Evolutionary conservation across 768 basidiomycete species (phyloP), one percentile per base, ranked within the genome.

Genomic region (Tephrocybe rancida): DNA sequence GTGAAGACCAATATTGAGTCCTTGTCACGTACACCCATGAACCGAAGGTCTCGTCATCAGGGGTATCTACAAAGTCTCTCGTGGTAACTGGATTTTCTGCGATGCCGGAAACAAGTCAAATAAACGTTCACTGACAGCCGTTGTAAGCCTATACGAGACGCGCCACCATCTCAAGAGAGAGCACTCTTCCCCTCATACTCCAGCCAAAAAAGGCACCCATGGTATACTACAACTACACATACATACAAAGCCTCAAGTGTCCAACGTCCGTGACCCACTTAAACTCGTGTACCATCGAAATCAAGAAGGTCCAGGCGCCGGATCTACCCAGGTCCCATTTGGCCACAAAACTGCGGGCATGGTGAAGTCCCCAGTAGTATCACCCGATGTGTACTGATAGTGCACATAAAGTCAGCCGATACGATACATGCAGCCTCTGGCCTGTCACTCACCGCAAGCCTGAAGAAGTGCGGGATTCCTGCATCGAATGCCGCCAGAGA

Each of bases 321-420:
- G 85, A 64, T 91, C 79, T 38, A 84, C 76, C 90, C 90, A 94
- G 14, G 90, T 91, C 46, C 88, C 88, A 65, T 94, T 93, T 2
- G 86, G 82, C 76, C 83, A 87, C 47, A 90, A 70, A 3, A 80
- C 85, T 6, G 88, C 90, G 5, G 91, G 77, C 75, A 81, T 88
- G 0, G 92, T 92, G 61, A 88, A 95, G 68, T 93, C 91, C 14
- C 90, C 91, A 10, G 80, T 65, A 16, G 60, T 62, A 16, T 75
- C 77, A 1, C 67, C 61, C 14, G 64, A 78, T 16, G 74, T 78
- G 50, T 79, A 84, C 85, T 88, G 63, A 25, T 48, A 18, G 30
- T n/a, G n/a, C n/a, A 41, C 21, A 41, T 22, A 21, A 11, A 8
- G 35, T 13, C 16, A 13, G 48, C 25, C 10, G 16, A 55, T n/a